Evolutionary conservation across 2,329 filamentous ascomycete genomes (phyloP).

Genomic region (Aureobasidium vineae): DNA sequence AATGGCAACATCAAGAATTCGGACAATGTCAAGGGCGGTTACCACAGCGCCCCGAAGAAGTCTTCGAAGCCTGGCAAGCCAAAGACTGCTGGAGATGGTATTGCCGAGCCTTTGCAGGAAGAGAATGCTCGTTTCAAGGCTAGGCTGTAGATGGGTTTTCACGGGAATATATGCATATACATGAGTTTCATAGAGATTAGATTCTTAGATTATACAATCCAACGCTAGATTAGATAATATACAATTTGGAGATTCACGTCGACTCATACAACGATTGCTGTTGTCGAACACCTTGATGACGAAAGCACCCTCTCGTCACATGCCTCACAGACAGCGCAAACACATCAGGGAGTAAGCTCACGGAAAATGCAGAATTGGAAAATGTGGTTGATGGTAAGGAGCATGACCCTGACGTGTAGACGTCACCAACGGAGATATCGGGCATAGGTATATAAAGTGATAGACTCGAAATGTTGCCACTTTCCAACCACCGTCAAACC

Average conservation of each 20-base stretch:
- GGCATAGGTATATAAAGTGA: background rate
- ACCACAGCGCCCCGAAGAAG: constrained; percentile 59
- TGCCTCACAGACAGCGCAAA: no score
- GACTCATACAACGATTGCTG: background rate
- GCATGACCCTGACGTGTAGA: background rate
- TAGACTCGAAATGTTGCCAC: constrained; percentile 9
- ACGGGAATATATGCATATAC: background rate
- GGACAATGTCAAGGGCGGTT: constrained; percentile 59
- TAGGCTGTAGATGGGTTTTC: constrained; percentile 38
- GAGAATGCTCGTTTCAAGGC: constrained; percentile 43
- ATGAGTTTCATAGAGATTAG: background rate
- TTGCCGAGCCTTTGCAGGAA: constrained; percentile 45
- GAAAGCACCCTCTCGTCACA: background rate
- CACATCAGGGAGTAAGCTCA: background rate
- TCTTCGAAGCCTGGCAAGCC: constrained; percentile 42
- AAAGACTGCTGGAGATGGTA: constrained; percentile 41
- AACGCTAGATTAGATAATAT: background rate
- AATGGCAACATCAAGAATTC: constrained; percentile 55
- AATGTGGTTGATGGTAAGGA: background rate
- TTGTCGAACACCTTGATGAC: no score
- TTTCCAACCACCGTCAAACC: constrained; percentile 28
- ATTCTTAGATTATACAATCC: background rate
- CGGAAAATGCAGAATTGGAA: background rate
- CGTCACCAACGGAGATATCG: background rate
- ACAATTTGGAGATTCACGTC: background rate